Base-by-base conservation (phyloP, 495 filamentous ascomycete genomes). In the Pseudoneurospora amorphoporcata region DNA sequence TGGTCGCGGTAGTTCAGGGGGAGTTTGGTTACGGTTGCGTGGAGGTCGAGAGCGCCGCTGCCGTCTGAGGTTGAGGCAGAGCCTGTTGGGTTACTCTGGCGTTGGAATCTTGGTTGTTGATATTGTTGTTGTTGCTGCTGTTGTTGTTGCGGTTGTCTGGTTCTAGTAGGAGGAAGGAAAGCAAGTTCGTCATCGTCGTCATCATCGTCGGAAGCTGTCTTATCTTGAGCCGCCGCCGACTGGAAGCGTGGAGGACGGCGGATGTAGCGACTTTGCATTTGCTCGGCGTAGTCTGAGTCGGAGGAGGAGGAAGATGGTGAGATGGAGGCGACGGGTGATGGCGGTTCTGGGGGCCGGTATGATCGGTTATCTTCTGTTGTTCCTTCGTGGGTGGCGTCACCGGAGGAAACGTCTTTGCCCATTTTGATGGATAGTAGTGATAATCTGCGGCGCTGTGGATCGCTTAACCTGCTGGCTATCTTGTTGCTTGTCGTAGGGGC, bases 131-230 rank as follows among this genome's bases (percentile, higher is more conserved):
- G 71, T 0, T 70, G 70, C 39, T 72, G 45, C n/a, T 53, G n/a
- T 23, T 32, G 45, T 4, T 29, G 19, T 3, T 17, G 42, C 2
- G 19, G 42, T 61, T 35, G 29, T 69, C 53, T 70, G 2, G 69
- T 65, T 23, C 70, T 58, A 8, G 61, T 71, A 75, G 92, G 88
- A 1, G 94, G 93, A 3, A 95, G 85, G 76, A 95, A 97, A 1
- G 92, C 90, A 2, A 92, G 92, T 68, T 86, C 85, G 39, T 84
- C 85, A 14, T 88, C 88, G 65, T 88, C 87, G 43, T 89, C 89
- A 38, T 88, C 84, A 40, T 82, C 83, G 17, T 70, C 78, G 41
- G 70, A 76, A 19, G 32, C 40, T 3, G 45, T 29, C 14, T 61
- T 61, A 17, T 43, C 71, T 39, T 43, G 68, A 19, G 53, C 73